Conservation (phyloP, 495 filamentous ascomycete genomes). For the Podospora sp. region DNA sequence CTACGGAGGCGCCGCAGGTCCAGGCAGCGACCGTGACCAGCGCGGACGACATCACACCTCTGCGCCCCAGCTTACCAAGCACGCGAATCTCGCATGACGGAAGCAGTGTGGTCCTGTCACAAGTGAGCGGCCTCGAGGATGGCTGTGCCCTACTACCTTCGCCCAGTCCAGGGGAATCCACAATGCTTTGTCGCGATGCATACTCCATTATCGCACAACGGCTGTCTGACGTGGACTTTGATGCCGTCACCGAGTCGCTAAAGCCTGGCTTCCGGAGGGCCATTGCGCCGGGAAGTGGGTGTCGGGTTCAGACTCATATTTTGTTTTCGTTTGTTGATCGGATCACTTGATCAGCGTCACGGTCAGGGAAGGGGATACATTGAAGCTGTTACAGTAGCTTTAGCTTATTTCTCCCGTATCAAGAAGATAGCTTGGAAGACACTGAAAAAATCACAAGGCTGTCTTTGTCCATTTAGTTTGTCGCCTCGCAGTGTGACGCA, state of each 20-base stretch:
- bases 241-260: constrained; percentile 26
- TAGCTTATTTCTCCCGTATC: too few species aligned
- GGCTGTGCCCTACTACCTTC: constrained; percentile 24
- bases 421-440: too few species aligned
- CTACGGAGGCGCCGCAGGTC: not conserved
- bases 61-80: not conserved
- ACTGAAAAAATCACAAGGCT: too few species aligned
- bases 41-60: not conserved
- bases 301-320: constrained; percentile 33
- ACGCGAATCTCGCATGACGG: not conserved
- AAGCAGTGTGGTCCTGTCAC: not conserved
- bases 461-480: too few species aligned
- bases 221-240: constrained; percentile 24
- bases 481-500: too few species aligned
- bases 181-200: constrained; percentile 33
- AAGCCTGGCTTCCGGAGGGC: constrained; percentile 30
- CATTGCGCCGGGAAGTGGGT: constrained; percentile 25
- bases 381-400: too few species aligned
- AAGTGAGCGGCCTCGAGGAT: not conserved
- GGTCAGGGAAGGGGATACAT: too few species aligned
- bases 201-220: constrained; percentile 27
- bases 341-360: constrained; percentile 19
- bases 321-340: constrained; percentile 34
- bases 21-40: not conserved
- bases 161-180: constrained; percentile 30